These are phyloP conservation scores for Saposhnikovia divaricata DNA, from an alignment of 129 eudicot genomes.

Conservation along the genomic window DNA sequence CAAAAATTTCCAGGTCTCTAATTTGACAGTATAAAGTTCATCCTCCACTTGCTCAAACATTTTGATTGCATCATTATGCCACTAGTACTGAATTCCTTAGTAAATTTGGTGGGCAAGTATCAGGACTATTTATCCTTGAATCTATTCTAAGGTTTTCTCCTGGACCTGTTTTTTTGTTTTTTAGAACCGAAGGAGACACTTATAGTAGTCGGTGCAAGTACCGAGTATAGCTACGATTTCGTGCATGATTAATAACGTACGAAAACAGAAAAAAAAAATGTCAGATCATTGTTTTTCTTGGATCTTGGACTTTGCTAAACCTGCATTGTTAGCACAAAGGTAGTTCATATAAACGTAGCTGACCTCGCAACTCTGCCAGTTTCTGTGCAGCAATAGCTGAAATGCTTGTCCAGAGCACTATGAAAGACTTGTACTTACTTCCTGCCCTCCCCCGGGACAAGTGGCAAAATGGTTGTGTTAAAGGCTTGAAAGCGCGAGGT, in stretches of 20 bases:
- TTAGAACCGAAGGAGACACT: not conserved
- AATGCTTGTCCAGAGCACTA: conserved; percentile 86
- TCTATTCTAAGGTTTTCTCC: not conserved
- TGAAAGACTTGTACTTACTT: conserved; percentile 62
- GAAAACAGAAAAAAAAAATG: not conserved
- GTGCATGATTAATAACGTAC: not conserved
- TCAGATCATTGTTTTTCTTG: not conserved
- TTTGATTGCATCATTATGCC: not conserved
- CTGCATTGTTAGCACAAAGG: not conserved
- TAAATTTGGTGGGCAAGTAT: not conserved
- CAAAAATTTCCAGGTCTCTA: not conserved
- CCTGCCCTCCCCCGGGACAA: conserved; percentile 86
- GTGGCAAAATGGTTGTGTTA: conserved; percentile 75
- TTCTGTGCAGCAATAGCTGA: conserved; percentile 84
- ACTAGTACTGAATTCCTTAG: not conserved
- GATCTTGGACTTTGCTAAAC: not conserved
- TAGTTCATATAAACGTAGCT: not conserved
- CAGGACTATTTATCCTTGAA: not conserved
- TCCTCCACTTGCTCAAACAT: not conserved
- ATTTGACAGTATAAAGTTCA: not conserved
- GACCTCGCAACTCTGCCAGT: conserved; percentile 21
- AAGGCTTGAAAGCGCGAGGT: conserved; percentile 87
- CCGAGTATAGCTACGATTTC: not conserved
- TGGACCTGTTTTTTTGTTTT: no score
- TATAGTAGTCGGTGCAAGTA: not conserved